phyloP scores from a whole-genome alignment of 1,139 yeast genomes.

The Pichia sp. region DNA sequence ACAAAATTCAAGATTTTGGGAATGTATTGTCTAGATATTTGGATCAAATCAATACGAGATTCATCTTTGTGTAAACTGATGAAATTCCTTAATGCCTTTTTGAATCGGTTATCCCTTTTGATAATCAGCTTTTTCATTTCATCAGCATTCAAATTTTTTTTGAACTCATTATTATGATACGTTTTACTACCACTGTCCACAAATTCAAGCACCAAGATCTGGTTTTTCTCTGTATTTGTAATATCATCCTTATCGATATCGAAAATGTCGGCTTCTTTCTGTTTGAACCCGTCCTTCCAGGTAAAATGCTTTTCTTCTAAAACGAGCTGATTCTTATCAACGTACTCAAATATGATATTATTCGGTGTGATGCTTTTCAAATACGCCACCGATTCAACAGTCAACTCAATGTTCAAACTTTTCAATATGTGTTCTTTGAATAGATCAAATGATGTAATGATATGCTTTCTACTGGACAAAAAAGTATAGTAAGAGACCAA shows the following conservation, averaged over 20 bases:
- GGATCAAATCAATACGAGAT: slow-evolving; percentile 31
- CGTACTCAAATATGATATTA: slow-evolving; percentile 63
- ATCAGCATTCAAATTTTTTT: slow-evolving; percentile 27
- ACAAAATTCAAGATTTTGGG: slow-evolving; percentile 42
- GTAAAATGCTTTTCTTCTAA: slow-evolving; percentile 39
- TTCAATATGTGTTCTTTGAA: slow-evolving; percentile 40
- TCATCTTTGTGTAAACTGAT: slow-evolving; percentile 24
- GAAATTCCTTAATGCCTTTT: slow-evolving; percentile 33
- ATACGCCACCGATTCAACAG: slow-evolving; percentile 49
- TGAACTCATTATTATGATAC: slow-evolving; percentile 1
- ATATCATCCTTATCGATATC: slow-evolving; percentile 32
- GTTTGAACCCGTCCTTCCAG: slow-evolving; percentile 35
- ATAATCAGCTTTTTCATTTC: slow-evolving; percentile 53
- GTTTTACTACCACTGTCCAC: slow-evolving; percentile 34
- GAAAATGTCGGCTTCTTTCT: slow-evolving; percentile 41
- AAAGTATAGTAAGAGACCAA: slow-evolving; percentile 51
- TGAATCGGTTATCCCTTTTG: slow-evolving; percentile 50
- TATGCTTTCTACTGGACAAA: slow-evolving; percentile 44
- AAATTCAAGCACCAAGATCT: slow-evolving; percentile 67
- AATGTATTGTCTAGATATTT: slow-evolving; percentile 28
- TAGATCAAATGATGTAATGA: slow-evolving; percentile 44
- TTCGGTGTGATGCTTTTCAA: slow-evolving; percentile 56
- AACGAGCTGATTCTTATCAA: slow-evolving; percentile 60
- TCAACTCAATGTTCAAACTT: slow-evolving; percentile 30
- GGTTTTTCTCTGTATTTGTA: slow-evolving; percentile 27